These are phyloP conservation scores for Monosporascus cannonballus DNA, from an alignment of 2,329 filamentous ascomycete species.

Conservation along the genomic window DNA sequence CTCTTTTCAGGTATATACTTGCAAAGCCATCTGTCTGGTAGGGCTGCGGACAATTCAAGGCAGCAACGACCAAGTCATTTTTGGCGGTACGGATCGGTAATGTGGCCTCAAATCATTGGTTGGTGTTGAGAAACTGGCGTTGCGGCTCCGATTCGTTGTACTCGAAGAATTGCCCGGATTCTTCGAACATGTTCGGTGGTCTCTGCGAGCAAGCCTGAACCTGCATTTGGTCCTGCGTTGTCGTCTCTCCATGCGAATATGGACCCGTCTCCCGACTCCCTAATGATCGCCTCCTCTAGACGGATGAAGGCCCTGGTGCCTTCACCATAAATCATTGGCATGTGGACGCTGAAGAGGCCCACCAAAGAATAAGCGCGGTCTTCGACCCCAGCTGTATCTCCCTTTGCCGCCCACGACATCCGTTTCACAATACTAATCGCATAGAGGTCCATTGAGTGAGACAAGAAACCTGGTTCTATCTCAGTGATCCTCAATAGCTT, in stretches of 20 bases:
- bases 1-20: background rate
- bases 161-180: background rate
- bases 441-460: background rate
- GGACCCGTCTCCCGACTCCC: background rate
- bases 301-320: background rate
- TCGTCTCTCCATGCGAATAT: background rate
- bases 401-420: background rate
- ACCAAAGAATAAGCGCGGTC: conserved; percentile 1
- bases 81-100: background rate
- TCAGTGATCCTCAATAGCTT: too few relatives aligned
- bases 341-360: conserved; percentile 1
- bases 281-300: background rate
- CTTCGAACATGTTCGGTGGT: background rate
- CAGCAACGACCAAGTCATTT: background rate
- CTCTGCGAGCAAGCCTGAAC: background rate
- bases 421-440: background rate
- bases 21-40: background rate
- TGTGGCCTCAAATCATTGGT: background rate
- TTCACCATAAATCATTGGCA: conserved; percentile 2
- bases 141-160: background rate
- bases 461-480: background rate
- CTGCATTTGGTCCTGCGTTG: background rate
- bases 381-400: background rate
- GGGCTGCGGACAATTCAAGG: background rate
- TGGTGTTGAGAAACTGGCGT: background rate